Percentiles rank a stretch among this genome's conserved stretches.
phyloP scores from a whole-genome alignment of 208 protist genomes.

The Crithidia acanthocephali region DNA sequence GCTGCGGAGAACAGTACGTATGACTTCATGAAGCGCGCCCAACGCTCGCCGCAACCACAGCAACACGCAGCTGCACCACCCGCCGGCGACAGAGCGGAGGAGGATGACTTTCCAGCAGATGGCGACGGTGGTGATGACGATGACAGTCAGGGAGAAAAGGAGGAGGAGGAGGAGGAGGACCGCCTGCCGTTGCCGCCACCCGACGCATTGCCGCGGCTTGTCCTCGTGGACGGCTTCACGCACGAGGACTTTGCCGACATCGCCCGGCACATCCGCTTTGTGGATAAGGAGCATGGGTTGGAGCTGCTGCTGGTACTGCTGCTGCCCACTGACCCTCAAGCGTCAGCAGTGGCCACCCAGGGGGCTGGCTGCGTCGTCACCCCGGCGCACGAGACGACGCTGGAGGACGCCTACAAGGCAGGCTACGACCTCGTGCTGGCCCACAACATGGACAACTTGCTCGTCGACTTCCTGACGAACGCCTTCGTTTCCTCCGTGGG shows the following conservation, averaged over 20 bases:
- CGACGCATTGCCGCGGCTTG: slow-evolving; percentile 65
- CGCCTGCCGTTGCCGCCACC: slow-evolving; percentile 26
- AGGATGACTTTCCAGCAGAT: no score
- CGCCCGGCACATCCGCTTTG: slow-evolving; percentile 62
- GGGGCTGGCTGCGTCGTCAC: slow-evolving; percentile 59
- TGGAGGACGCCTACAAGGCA: slow-evolving; percentile 64
- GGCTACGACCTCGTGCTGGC: slow-evolving; percentile 84
- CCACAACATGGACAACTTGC: slow-evolving; percentile 76
- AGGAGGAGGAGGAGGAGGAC: slow-evolving; percentile 16
- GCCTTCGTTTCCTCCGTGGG: slow-evolving; percentile 76
- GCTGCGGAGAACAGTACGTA: not conserved
- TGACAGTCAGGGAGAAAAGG: not conserved
- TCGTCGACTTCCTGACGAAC: slow-evolving; percentile 77
- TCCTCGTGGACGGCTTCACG: slow-evolving; percentile 83
- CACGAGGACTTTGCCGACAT: slow-evolving; percentile 82
- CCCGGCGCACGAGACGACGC: slow-evolving; percentile 49
- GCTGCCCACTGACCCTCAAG: slow-evolving; percentile 34
- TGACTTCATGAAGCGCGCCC: not conserved
- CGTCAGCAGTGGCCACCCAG: slow-evolving; percentile 34
- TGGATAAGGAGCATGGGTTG: slow-evolving; percentile 70
- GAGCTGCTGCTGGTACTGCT: slow-evolving; percentile 73
- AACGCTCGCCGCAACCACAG: not conserved
- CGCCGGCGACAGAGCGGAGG: no score
- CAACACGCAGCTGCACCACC: not conserved
- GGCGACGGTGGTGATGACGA: not conserved